Evolutionary conservation across 257 asterid genomes (phyloP).

Genomic region (Penstemon eatonii): DNA sequence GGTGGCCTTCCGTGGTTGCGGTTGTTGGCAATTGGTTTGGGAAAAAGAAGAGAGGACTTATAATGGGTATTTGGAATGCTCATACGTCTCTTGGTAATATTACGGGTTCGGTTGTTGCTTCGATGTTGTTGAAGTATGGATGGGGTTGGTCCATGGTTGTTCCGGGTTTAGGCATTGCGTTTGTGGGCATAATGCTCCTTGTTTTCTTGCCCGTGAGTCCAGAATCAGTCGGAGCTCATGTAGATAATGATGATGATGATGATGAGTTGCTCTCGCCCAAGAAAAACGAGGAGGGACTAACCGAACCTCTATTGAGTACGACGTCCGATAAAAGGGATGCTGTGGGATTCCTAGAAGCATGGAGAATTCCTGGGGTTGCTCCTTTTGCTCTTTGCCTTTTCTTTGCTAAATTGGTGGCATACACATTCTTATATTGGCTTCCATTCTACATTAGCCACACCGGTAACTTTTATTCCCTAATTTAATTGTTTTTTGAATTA

Average conservation of each 20-base stretch:
- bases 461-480: slow-evolving; percentile 41
- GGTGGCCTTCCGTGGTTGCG: slow-evolving; percentile 99
- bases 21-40: slow-evolving; percentile 98
- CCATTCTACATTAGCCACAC: slow-evolving; percentile 97
- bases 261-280: slow-evolving; percentile 34
- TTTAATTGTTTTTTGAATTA: neutral
- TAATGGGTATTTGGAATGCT: slow-evolving; percentile 98
- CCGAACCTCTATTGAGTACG: slow-evolving; percentile 53
- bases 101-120: slow-evolving; percentile 80
- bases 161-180: slow-evolving; percentile 72
- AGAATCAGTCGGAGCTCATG: slow-evolving; percentile 52
- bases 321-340: slow-evolving; percentile 44
- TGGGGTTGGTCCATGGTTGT: slow-evolving; percentile 98
- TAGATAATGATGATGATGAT: slow-evolving; percentile 40
- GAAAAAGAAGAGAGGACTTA: slow-evolving; percentile 89
- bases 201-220: slow-evolving; percentile 82
- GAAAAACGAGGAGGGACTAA: slow-evolving; percentile 57
- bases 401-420: slow-evolving; percentile 91
- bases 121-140: slow-evolving; percentile 71
- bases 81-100: slow-evolving; percentile 97
- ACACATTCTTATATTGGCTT: slow-evolving; percentile 91
- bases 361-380: slow-evolving; percentile 95
- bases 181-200: slow-evolving; percentile 62
- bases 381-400: slow-evolving; percentile 88
- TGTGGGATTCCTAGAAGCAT: slow-evolving; percentile 83